These are phyloP conservation scores for Fistulina hepatica DNA, from an alignment of 1,284 basidiomycete genomes.

Conservation along the genomic window DNA sequence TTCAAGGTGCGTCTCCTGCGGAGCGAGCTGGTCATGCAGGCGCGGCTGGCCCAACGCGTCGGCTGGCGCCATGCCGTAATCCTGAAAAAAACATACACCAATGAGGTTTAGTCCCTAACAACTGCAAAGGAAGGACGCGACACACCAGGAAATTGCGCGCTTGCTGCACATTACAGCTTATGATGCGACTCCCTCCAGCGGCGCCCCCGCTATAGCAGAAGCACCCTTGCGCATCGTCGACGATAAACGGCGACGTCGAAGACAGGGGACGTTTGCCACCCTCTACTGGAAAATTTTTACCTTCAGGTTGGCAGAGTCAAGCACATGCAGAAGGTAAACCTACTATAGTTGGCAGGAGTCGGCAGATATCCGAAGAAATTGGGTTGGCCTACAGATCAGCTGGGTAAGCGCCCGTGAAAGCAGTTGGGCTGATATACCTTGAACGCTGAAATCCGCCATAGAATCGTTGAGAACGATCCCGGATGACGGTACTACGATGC, in stretches of 20 bases:
- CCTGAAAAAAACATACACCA: too few relatives aligned
- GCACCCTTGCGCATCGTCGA: background rate
- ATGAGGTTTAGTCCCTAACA: too few relatives aligned
- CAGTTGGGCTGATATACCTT: background rate
- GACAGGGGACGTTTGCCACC: constrained; percentile 1
- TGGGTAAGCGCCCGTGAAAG: background rate
- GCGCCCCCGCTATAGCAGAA: background rate
- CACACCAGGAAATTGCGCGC: background rate
- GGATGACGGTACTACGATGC: background rate
- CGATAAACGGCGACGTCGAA: background rate
- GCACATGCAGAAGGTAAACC: background rate
- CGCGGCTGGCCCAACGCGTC: background rate
- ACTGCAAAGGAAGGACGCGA: background rate
- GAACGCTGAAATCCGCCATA: background rate
- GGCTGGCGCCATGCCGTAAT: background rate
- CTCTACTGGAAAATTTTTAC: background rate
- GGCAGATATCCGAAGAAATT: background rate
- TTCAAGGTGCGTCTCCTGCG: background rate
- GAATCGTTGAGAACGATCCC: constrained; percentile 13
- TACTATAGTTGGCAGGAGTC: background rate
- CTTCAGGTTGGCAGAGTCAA: too few relatives aligned
- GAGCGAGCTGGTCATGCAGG: background rate
- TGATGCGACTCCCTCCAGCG: background rate
- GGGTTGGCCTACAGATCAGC: background rate
- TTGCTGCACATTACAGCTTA: constrained; percentile 4